phyloP scores from a whole-genome alignment of 495 filamentous ascomycete species.

The Mycothermus thermophilus region DNA sequence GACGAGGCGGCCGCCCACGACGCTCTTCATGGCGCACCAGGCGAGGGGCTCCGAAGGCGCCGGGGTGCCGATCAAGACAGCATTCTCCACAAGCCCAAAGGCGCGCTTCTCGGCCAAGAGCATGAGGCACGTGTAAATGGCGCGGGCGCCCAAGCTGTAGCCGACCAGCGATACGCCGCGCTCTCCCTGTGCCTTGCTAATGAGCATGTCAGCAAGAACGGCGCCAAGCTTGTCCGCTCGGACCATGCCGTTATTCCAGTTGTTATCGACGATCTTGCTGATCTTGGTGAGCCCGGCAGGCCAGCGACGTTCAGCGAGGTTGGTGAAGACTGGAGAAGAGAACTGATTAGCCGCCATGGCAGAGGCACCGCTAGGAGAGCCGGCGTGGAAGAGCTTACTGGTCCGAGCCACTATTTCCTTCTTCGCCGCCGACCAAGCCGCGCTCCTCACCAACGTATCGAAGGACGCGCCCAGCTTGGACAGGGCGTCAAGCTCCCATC shows the following conservation, averaged over 20 bases:
- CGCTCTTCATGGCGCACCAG: conserved; percentile 42
- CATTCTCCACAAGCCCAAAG: conserved; percentile 79
- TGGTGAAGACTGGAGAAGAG: conserved; percentile 45
- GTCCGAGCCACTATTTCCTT: conserved; percentile 50
- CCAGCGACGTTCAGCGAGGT: conserved; percentile 57
- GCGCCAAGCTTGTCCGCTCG: conserved; percentile 78
- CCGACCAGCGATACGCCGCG: conserved; percentile 78
- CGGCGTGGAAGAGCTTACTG: conserved; percentile 21
- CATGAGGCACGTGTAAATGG: conserved; percentile 73
- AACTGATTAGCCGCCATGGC: conserved; percentile 28
- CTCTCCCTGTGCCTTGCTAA: conserved; percentile 80
- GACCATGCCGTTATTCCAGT: conserved; percentile 69
- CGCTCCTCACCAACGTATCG: conserved; percentile 55
- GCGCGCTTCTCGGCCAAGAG: conserved; percentile 59
- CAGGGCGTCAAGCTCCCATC: conserved; percentile 70
- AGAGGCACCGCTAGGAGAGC: not conserved
- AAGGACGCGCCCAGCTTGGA: conserved; percentile 65
- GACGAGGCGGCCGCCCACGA: conserved; percentile 41
- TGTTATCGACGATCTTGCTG: conserved; percentile 73
- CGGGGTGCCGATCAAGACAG: conserved; percentile 70
- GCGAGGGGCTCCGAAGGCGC: conserved; percentile 43
- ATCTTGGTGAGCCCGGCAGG: conserved; percentile 67
- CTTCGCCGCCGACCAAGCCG: conserved; percentile 65
- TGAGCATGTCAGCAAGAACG: conserved; percentile 74
- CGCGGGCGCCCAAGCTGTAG: conserved; percentile 79